Base-by-base conservation (phyloP, 169 alveolate genomes). In the Plasmodium chabaudi region DNA sequence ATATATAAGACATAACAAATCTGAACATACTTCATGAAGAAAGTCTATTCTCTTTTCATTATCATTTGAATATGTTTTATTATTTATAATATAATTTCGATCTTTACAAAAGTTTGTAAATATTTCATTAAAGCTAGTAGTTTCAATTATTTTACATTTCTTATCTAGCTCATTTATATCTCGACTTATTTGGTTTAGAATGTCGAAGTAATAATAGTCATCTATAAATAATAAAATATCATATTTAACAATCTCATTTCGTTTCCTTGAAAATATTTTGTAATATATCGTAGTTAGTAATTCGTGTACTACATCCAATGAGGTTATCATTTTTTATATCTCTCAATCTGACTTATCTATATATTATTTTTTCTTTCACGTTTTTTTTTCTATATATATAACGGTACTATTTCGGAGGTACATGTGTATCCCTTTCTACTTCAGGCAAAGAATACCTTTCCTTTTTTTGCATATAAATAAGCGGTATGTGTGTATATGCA, bases 141-240 rank as follows among this genome's bases (percentile, higher is more conserved):
- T n/a, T 21, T 75, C 77, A 47, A 75, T 51, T 17, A 53, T 34
- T 21, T 34, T n/a, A 5, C 67, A 47, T 13, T 27, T 42, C 13
- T 53, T 56, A 27, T 75, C 88, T 23, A 75, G n/a, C 55, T 75
- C 88, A 25, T 75, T 75, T 64, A 75, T 75, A 42, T 75, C 88
- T 23, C 47, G 70, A 44, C 88, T 75, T 25, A 75, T 69, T 27
- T 23, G 47, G 15, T 67, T 51, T 9, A 75, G 12, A 10, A 75
- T 15, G 19, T 75, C 88, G 27, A 75, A 75, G 47, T 75, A 75
- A 61, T 75, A 75, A 55, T 63, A 49, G 15, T 75, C 88, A 23
- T 75, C 77, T 56, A 75, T 46, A 56, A 63, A 75, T 44, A 75
- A 59, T 10, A 75, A 39, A n/a, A 75, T 57, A 69, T 75, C 88